Evolutionary conservation across 495 filamentous ascomycete genomes (phyloP), one percentile per base, ranked within the genome.

Genomic region (Neurospora sp.): DNA sequence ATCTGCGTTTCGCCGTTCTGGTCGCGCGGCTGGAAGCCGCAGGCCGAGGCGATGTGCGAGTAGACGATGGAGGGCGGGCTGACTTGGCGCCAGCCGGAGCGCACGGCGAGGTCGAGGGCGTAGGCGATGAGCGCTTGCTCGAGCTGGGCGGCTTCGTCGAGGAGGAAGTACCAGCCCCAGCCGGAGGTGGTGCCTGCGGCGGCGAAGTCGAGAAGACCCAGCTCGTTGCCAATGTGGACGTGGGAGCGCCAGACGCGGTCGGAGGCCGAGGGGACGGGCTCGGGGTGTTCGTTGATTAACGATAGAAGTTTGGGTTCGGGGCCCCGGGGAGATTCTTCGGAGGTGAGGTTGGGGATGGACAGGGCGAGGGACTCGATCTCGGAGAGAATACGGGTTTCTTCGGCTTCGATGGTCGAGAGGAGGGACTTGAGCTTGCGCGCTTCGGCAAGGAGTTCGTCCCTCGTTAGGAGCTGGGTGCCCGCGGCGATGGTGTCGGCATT

Each of bases 131-230:
- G 87, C 0, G 96, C 96, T 79, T 97, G 94, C 80, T 98, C 96
- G 3, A 99, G 87, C 80, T 96, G 87, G 0, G 94, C 94, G 9
- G 90, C 94, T 75, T 96, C 95, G 81, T 96, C 92, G 40, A 90
- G 86, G 0, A 99, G 89, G 81, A 92, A 97, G 82, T 99, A 99
- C 93, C 94, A 99, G 0, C 96, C 96, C 94, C 94, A 98, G 18
- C 96, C 96, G 41, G 90, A 92, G 23, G 92, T 90, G 10, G 88
- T 90, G 23, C 89, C 90, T 4, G 94, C 93, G 71, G 85, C 88
- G 12, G 90, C 85, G 78, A 99, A 98, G 82, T 99, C 96, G 69
- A 99, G 83, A 2, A 98, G 84, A 27, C 89, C 87, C 0, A 99
- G 87, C 75, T 92, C 88, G 2, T 88, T 84, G 35, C 96, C 96